Base-by-base conservation (phyloP, 352 stramenopile species). In the Pythium aristosporum region DNA sequence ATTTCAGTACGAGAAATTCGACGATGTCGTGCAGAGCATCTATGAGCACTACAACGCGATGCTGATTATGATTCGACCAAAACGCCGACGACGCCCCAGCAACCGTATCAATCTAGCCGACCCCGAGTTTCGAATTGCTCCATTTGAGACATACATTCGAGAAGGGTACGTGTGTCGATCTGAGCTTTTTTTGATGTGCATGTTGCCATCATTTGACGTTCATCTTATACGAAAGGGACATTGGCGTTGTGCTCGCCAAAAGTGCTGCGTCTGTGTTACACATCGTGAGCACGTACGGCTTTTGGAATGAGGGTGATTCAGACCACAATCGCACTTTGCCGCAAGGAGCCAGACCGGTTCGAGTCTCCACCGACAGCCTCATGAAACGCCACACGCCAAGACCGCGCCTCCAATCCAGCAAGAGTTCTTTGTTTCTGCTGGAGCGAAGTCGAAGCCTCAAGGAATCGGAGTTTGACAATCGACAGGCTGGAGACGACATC, bases 171-270 rank as follows among this genome's bases (percentile, higher is more conserved):
- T 66, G 5, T 23, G 36, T 48, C 46, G 13, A 16, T 25, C 15
- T 21, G 1, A 30, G 9, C 4, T 39, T 7, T 39, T 4, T 13
- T n/a, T n/a, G 0, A n/a, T n/a, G 48, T 18, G 25, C 28, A 41
- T 21, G 1, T 23, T 32, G 9, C 8, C 12, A 51, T 13, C 13
- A 21, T 10, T 15, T 56, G 9, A 30, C 41, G 13, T 2, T 34
- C 18, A 53, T 10, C 13, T 13, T 48, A 23, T 46, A 46, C 18
- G 39, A 16, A 34, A 91, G 82, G 0, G 82, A 91, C 65, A 83
- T 89, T 61, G 79, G 82, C 0, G 85, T 91, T 73, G 68, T 89
- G 8, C 72, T 91, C 30, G 75, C 79, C 5, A 80, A 74, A 65
- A 74, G 55, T 10, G 78, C 82, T 11, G 76, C 76, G 1, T 66